Evolutionary conservation across 352 stramenopile genomes (phyloP), one percentile per base, ranked within the genome.

Genomic region (Phytophthora citrophthora): DNA sequence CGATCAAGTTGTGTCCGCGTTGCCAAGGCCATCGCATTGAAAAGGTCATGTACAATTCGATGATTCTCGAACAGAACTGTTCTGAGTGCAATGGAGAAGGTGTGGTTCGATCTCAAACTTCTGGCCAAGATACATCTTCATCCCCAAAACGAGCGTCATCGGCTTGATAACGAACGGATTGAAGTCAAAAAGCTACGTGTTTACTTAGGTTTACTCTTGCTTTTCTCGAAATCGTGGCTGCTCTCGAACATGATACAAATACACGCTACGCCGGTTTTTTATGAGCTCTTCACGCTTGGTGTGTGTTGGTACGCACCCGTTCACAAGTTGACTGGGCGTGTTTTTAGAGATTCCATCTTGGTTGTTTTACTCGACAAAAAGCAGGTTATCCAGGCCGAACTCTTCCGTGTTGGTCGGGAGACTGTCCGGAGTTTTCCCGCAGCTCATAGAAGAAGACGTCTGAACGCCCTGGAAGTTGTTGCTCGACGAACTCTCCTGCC

Each of bases 21-120:
- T 92, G 83, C 34, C 69, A 81, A 18, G 83, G 81, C 43, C 81
- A 88, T 36, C 79, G 81, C 13, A 72, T 87, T 31, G 79, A 87
- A 45, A 88, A 88, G 46, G 47, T 86, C 15, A 6, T 54, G 18
- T 89, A 92, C 69, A 76, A 76, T 50, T 59, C 38, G 12, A 78
- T 89, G 76, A 63, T 86, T 18, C 58, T 88, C 5, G 81, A 92
- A 15, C 76, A 54, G 13, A 87, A 72, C 23, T 92, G 83, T 60
- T 71, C 65, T 23, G 59, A 54, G 15, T 92, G 81, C 46, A 65
- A 87, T 18, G 83, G 79, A 18, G 79, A 90, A 54, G 83, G 83
- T 4, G 81, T 92, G 18, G 2, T 86, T 9, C 29, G 13, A 27
- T 7, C 16, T 4, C 39, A 41, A 26, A 36, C 27, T 8, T n/a